Conservation (phyloP, 305 asterid genomes). For the Fraxinus velutina region DNA sequence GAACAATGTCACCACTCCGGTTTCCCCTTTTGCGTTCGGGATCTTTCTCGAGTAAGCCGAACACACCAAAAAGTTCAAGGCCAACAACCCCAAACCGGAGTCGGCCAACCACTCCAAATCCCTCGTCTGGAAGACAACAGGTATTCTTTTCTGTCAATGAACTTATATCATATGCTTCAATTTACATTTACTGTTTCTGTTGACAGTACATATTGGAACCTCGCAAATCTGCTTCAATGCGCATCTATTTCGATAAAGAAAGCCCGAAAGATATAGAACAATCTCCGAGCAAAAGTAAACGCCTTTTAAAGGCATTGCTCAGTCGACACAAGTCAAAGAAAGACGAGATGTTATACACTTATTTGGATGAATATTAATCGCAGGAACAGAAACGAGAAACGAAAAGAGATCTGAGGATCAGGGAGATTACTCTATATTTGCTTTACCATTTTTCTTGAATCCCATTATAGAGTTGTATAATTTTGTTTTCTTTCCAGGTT, state of each 20-base stretch:
- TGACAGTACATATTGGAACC: conserved; percentile 66
- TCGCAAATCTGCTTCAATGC: conserved; percentile 76
- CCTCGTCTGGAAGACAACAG: conserved; percentile 53
- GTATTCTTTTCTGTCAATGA: conserved; percentile 28
- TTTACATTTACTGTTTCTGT: conserved; percentile 1
- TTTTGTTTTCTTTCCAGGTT: conserved; percentile 17
- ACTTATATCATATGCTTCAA: not conserved
- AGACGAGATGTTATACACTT: conserved; percentile 75
- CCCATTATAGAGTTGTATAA: conserved; percentile 21
- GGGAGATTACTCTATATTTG: not conserved
- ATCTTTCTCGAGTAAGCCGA: conserved; percentile 55
- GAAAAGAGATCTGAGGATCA: not conserved
- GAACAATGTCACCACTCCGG: conserved; percentile 70
- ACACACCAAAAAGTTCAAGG: conserved; percentile 67
- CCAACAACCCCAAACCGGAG: conserved; percentile 61
- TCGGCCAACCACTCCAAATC: conserved; percentile 65
- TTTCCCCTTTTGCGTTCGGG: conserved; percentile 78
- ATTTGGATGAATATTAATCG: conserved; percentile 71
- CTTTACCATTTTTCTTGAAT: not conserved
- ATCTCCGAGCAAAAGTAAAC: conserved; percentile 80
- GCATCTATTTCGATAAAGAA: conserved; percentile 53
- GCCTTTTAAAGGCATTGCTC: conserved; percentile 76
- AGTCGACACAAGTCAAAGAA: conserved; percentile 90
- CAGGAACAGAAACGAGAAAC: not conserved
- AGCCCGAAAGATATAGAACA: conserved; percentile 54